Evolutionary conservation across 2,329 filamentous ascomycete genomes (phyloP).

Genomic region (Verticillium albo-atrum): DNA sequence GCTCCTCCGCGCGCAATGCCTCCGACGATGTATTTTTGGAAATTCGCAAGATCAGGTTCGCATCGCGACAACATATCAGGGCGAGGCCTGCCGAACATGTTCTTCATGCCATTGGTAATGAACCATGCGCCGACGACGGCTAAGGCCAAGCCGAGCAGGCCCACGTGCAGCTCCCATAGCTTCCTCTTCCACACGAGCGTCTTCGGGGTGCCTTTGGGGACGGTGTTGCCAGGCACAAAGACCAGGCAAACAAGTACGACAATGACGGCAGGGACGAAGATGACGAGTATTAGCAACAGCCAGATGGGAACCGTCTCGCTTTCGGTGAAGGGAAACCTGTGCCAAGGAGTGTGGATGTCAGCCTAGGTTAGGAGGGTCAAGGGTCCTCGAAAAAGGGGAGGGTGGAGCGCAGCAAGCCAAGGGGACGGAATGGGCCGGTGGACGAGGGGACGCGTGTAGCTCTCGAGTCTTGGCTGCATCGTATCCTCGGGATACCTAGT

Average conservation of each 20-base stretch:
- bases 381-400: background rate
- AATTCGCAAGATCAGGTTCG: conserved; percentile 64
- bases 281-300: conserved; percentile 59
- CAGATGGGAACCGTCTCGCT: conserved; percentile 68
- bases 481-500: background rate
- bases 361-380: background rate
- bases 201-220: conserved; percentile 57
- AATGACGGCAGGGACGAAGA: conserved; percentile 61
- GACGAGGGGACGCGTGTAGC: background rate
- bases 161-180: conserved; percentile 85
- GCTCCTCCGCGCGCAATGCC: conserved; percentile 45
- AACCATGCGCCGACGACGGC: conserved; percentile 70
- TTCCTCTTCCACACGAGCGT: conserved; percentile 72
- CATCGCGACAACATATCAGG: conserved; percentile 83
- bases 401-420: background rate
- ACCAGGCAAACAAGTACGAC: conserved; percentile 65
- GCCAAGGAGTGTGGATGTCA: background rate
- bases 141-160: conserved; percentile 76
- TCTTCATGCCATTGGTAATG: conserved; percentile 84
- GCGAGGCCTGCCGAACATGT: conserved; percentile 63
- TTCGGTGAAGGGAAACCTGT: conserved; percentile 63
- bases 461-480: background rate
- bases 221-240: conserved; percentile 69
- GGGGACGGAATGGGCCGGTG: background rate
- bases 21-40: conserved; percentile 58